Conservation (phyloP, 2,329 filamentous ascomycete species). For the Scytalidium sp. region DNA sequence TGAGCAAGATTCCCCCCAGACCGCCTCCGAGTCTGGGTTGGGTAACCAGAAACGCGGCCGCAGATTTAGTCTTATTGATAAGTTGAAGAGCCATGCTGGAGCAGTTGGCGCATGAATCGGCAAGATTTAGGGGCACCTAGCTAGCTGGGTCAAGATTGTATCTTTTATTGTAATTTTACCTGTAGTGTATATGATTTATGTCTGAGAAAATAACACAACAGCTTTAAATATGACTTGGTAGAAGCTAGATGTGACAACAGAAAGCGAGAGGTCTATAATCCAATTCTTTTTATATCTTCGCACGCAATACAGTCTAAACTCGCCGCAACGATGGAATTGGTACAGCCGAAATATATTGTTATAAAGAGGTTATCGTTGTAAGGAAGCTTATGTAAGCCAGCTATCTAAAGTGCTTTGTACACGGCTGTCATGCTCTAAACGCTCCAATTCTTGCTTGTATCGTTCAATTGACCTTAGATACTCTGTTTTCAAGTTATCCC, state of each 20-base stretch:
- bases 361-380: slow-evolving; percentile 3
- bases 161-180: no score
- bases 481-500: not conserved
- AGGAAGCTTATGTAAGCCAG: slow-evolving; percentile 2
- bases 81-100: not conserved
- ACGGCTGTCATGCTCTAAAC: not conserved
- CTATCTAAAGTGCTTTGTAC: slow-evolving; percentile 3
- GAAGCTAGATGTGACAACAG: no score
- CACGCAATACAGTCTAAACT: slow-evolving; percentile 2
- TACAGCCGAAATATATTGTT: slow-evolving; percentile 1
- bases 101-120: not conserved
- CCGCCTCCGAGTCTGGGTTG: no score
- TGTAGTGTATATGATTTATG: no score
- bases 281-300: no score
- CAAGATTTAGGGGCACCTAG: no score
- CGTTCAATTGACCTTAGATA: not conserved
- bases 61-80: not conserved
- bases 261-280: no score
- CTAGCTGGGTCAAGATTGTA: no score
- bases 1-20: no score
- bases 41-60: not conserved
- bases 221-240: no score
- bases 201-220: no score
- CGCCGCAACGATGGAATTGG: slow-evolving; percentile 2
- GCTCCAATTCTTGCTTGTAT: not conserved